Conservation (phyloP, 2,329 filamentous ascomycete genomes). For the Clonostachys solani region DNA sequence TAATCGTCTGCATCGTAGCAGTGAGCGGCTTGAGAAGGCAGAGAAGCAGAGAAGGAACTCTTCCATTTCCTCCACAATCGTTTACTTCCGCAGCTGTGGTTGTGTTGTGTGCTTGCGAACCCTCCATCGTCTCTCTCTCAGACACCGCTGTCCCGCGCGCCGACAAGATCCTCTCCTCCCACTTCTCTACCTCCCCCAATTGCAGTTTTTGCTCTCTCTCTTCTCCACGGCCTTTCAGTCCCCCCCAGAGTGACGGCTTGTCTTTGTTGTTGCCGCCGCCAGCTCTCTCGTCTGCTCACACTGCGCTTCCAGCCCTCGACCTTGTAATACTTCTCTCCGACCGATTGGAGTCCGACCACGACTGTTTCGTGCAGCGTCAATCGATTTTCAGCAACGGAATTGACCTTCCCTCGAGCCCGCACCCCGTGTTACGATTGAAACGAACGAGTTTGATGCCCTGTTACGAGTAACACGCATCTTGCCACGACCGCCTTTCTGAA, state of each 20-base stretch:
- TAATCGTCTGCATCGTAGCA: conserved; percentile 25
- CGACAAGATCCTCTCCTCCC: neutral
- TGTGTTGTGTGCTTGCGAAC: neutral
- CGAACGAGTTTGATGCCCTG: conserved; percentile 17
- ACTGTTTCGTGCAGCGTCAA: too few species aligned
- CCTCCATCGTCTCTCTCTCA: too few species aligned
- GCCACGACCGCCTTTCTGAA: conserved; percentile 1
- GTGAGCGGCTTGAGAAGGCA: conserved; percentile 8
- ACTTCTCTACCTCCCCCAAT: neutral
- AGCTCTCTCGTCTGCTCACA: too few species aligned
- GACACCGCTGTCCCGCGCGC: too few species aligned
- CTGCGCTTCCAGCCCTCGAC: too few species aligned
- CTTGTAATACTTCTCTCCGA: neutral
- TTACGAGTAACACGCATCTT: conserved; percentile 19
- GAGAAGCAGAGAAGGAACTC: conserved; percentile 1
- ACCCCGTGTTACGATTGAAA: conserved; percentile 13
- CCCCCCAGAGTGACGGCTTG: too few species aligned
- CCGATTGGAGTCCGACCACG: too few species aligned
- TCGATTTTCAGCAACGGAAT: too few species aligned
- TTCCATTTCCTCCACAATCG: conserved; percentile 1
- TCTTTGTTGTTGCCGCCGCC: too few species aligned
- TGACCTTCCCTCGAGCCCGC: neutral
- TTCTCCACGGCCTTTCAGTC: neutral
- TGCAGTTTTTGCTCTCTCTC: neutral
- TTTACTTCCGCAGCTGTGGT: conserved; percentile 1